Evolutionary conservation across 2,329 filamentous ascomycete genomes (phyloP).

Genomic region (Aspergillus fructus): DNA sequence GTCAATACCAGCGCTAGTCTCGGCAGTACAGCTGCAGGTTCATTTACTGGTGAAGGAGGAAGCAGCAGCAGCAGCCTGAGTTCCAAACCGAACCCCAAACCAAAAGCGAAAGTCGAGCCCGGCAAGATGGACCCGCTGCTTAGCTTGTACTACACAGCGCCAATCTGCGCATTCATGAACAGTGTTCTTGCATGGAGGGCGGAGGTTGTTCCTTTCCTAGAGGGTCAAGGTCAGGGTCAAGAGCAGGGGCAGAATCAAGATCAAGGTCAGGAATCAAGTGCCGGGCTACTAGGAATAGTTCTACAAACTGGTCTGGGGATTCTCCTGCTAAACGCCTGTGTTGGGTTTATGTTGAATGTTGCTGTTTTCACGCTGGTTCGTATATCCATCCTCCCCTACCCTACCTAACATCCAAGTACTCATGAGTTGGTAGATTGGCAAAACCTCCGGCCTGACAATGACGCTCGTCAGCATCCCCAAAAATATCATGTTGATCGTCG

Average conservation of each 20-base stretch:
- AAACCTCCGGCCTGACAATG: conserved; percentile 78
- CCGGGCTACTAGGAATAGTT: neutral
- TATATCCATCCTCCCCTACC: conserved; percentile 16
- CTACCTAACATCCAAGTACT: too few species aligned
- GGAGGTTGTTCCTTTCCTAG: conserved; percentile 55
- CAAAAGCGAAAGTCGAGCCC: neutral
- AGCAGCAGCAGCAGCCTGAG: neutral
- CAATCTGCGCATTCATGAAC: conserved; percentile 77
- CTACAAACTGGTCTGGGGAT: conserved; percentile 44
- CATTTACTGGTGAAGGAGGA: too few species aligned
- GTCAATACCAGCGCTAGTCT: too few species aligned
- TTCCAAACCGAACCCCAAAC: neutral
- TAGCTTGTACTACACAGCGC: conserved; percentile 84
- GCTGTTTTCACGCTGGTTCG: conserved; percentile 77
- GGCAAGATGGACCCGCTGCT: conserved; percentile 79
- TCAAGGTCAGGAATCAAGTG: neutral
- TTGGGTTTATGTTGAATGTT: conserved; percentile 77
- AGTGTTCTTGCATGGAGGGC: conserved; percentile 62
- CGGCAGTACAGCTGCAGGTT: too few species aligned
- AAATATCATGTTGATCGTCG: conserved; percentile 73
- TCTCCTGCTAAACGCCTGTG: conserved; percentile 66
- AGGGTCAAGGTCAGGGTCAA: neutral
- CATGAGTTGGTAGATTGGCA: conserved; percentile 63
- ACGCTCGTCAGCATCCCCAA: conserved; percentile 81
- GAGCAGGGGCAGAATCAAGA: neutral